phyloP scores from a whole-genome alignment of 2,329 filamentous ascomycete genomes.

The Colletotrichum plurivorum region DNA sequence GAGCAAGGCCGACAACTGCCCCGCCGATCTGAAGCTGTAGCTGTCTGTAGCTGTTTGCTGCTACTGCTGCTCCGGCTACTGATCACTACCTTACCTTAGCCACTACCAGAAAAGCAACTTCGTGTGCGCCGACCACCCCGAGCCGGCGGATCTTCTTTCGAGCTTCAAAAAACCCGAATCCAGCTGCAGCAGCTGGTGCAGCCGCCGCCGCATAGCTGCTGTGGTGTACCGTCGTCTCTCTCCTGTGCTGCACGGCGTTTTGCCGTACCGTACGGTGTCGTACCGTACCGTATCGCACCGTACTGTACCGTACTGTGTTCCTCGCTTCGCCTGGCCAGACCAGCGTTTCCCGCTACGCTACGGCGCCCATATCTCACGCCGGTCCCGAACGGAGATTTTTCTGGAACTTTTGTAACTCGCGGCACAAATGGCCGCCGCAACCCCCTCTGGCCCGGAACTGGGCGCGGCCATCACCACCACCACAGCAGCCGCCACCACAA shows the following conservation, averaged over 20 bases:
- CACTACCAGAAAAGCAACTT: not conserved
- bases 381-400: slow-evolving; percentile 32
- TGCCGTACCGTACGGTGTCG: no score
- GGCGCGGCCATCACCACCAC: slow-evolving; percentile 11
- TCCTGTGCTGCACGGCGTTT: slow-evolving; percentile 10
- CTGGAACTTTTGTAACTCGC: slow-evolving; percentile 16
- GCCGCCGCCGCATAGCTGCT: slow-evolving; percentile 25
- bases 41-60: not conserved
- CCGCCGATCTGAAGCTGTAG: slow-evolving; percentile 21
- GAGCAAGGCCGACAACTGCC: slow-evolving; percentile 17
- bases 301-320: slow-evolving; percentile 2
- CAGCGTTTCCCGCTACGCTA: slow-evolving; percentile 11
- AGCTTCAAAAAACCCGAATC: not conserved
- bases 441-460: slow-evolving; percentile 33
- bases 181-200: slow-evolving; percentile 6
- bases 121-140: not conserved
- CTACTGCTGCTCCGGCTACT: not conserved
- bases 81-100: not conserved
- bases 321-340: slow-evolving; percentile 18
- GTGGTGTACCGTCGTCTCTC: slow-evolving; percentile 22
- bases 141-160: not conserved
- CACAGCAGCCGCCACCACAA: slow-evolving; percentile 21
- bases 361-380: slow-evolving; percentile 8
- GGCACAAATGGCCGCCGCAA: slow-evolving; percentile 33
- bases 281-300: not conserved